Evolutionary conservation across 177 flowering plant species (phyloP).

Genomic region (Vitis hybrid): DNA sequence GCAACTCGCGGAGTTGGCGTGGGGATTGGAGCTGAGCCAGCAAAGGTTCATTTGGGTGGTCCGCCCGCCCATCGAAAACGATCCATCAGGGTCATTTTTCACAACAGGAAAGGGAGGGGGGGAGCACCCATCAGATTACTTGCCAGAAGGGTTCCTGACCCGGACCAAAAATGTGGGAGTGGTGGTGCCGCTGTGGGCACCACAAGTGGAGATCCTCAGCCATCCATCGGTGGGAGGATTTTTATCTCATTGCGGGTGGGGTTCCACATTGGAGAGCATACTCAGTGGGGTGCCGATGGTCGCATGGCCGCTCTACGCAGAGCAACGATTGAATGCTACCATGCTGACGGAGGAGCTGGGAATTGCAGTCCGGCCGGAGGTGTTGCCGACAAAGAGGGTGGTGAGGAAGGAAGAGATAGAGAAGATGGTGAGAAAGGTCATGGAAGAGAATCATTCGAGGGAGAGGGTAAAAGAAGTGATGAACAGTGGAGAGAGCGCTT

Average conservation of each 20-base stretch:
- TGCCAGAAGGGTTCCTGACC: constrained; percentile 28
- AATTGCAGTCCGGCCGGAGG: constrained; percentile 8
- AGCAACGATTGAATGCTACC: constrained; percentile 27
- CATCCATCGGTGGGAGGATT: constrained; percentile 28
- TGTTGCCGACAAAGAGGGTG: not conserved
- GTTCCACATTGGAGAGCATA: constrained; percentile 23
- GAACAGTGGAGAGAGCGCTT: constrained; percentile 11
- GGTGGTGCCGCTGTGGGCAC: constrained; percentile 23
- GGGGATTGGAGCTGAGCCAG: constrained; percentile 28
- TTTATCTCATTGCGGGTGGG: constrained; percentile 29
- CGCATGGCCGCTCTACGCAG: constrained; percentile 27
- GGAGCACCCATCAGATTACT: not conserved
- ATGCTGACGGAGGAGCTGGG: constrained; percentile 28
- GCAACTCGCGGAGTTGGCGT: constrained; percentile 26
- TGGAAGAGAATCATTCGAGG: constrained; percentile 20
- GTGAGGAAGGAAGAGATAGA: constrained; percentile 23
- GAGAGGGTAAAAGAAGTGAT: constrained; percentile 10
- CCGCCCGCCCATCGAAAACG: constrained; percentile 8
- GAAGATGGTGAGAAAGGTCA: constrained; percentile 18
- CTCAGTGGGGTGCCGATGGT: constrained; percentile 27
- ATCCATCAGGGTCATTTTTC: constrained; percentile 5
- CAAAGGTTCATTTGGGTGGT: constrained; percentile 34
- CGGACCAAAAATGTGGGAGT: constrained; percentile 15
- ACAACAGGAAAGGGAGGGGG: not conserved
- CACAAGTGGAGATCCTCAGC: constrained; percentile 19